phyloP scores from a whole-genome alignment of 2,329 filamentous ascomycete genomes.

The Epichloe bromicola region DNA sequence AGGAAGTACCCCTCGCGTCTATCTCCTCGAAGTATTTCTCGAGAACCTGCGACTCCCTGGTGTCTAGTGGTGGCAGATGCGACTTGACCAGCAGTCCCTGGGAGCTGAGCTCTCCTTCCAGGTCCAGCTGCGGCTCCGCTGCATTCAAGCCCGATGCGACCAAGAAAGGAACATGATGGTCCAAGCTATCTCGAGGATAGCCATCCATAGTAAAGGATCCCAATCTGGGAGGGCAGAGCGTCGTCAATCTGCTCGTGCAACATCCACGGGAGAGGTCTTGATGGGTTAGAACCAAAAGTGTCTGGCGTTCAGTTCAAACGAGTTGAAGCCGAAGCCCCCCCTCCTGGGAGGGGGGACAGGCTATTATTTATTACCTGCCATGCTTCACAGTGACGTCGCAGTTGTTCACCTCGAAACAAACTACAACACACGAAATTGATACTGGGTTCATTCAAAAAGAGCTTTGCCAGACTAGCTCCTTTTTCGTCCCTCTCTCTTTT shows the following conservation, averaged over 20 bases:
- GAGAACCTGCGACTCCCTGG: conserved; percentile 51
- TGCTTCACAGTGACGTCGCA: background rate
- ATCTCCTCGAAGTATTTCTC: conserved; percentile 51
- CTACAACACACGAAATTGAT: no score
- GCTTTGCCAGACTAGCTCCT: no score
- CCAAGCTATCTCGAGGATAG: conserved; percentile 66
- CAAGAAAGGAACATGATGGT: conserved; percentile 76
- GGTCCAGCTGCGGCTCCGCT: conserved; percentile 26
- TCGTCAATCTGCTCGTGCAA: conserved; percentile 1
- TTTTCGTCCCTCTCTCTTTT: no score
- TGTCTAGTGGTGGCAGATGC: conserved; percentile 54
- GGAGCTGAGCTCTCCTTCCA: conserved; percentile 41
- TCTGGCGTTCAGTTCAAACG: background rate
- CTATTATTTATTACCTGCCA: no score
- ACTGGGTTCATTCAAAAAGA: no score
- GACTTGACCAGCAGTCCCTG: conserved; percentile 52
- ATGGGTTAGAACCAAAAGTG: conserved; percentile 10
- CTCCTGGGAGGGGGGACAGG: background rate
- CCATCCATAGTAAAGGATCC: conserved; percentile 50
- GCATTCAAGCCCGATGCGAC: conserved; percentile 61
- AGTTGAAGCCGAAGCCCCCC: background rate
- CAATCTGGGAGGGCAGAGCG: conserved; percentile 7
- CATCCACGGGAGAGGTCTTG: conserved; percentile 1
- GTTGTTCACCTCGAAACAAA: no score
- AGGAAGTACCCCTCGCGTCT: conserved; percentile 52